Conservation (phyloP, 345 rosid species). For the Streptanthus diversifolius region DNA sequence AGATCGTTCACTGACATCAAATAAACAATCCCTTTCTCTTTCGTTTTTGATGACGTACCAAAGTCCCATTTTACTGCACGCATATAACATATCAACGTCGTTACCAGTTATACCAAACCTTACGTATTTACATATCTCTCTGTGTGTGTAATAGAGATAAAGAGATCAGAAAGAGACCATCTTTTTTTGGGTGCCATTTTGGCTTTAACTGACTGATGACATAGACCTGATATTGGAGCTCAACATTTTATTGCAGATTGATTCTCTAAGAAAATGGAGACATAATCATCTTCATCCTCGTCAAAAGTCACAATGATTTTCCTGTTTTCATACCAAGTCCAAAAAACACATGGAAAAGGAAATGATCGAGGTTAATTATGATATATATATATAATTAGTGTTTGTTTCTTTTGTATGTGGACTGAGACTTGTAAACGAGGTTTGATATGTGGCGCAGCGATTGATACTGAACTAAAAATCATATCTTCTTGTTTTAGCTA, state of each 20-base stretch:
- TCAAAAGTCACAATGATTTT: neutral
- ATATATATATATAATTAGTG: neutral
- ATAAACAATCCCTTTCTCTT: neutral
- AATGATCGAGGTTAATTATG: neutral
- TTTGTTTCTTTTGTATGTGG: neutral
- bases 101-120: neutral
- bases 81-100: neutral
- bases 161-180: constrained; percentile 13
- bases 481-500: no score
- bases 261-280: constrained; percentile 18
- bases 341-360: neutral
- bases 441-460: no score
- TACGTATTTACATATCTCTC: neutral
- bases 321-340: neutral
- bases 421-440: no score
- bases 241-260: neutral
- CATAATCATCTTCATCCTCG: neutral
- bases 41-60: neutral
- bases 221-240: neutral
- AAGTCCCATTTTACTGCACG: neutral
- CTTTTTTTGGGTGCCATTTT: neutral
- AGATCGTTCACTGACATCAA: constrained; percentile 1
- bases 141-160: neutral
- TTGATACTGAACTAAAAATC: no score
- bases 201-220: constrained; percentile 5